Base-by-base conservation (phyloP, 2,329 filamentous ascomycete species). In the Diaporthe vexans region DNA sequence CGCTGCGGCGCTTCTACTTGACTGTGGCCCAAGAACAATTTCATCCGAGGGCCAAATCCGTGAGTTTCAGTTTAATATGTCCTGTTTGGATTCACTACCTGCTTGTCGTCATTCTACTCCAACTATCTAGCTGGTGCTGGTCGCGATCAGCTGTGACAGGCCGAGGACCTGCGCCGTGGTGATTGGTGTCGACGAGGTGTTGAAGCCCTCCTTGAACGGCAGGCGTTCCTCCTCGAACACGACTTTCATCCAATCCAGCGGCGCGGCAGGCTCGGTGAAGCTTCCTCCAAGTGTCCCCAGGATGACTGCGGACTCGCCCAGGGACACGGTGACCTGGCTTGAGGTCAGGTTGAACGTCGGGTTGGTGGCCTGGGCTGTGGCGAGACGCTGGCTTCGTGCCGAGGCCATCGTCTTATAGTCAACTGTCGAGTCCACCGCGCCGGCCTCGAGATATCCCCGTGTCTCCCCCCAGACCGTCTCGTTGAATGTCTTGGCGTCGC, bases 181-280 rank as follows among this genome's bases (percentile, higher is more conserved):
- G 33, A 68, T 68, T 33, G 37, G 46, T n/a, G 46, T 24, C 63
- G 63, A 40, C 33, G 63, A 54, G 63, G 63, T 54, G 63, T 26
- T 68, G 63, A 68, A 68, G 48, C 69, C 69, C 40, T 71, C 69
- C 5, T 61, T 59, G 43, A 71, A 59, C 15, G 69, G 69, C 21
- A 71, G 54, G 15, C 69, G 54, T 56, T 71, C 69, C 46, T 71
- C 40, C 52, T 59, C 54, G 37, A 61, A 59, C 29, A 71, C 51
- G 15, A 51, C 40, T 56, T n/a, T 71, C 69, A 59, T 51, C 40
- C 57, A 71, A 24, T 52, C 52, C 40, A 71, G 21, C 26, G 69
- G 69, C 35, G 46, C 63, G 63, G 63, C 63, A 26, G 63, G 63
- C 48, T 68, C 40, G 24, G 29, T 71, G 69, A 51, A 48, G 51